Conservation (phyloP, 1,139 yeast genomes). For the Pichia sp. region DNA sequence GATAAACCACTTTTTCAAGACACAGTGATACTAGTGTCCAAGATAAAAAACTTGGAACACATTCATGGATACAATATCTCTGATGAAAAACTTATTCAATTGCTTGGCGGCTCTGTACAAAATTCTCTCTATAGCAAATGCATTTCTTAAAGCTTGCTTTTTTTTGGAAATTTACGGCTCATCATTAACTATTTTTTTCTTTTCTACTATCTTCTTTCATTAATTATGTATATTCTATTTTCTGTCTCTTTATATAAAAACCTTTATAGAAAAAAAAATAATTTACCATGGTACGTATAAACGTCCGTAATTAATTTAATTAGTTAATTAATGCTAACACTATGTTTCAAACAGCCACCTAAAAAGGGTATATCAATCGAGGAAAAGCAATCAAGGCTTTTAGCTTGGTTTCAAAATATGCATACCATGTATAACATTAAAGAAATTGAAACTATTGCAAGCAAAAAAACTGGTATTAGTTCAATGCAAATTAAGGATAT, state of each 20-base stretch:
- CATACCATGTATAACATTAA: constrained; percentile 39
- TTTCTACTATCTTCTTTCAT: too few species aligned
- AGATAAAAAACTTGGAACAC: constrained; percentile 8
- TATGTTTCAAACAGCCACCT: constrained; percentile 22
- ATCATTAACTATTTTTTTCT: too few species aligned
- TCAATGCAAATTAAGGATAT: constrained; percentile 47
- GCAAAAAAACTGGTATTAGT: constrained; percentile 41
- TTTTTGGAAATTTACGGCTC: too few species aligned
- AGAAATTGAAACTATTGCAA: constrained; percentile 43
- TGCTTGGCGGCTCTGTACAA: constrained; percentile 16
- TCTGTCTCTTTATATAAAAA: too few species aligned
- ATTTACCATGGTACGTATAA: too few species aligned
- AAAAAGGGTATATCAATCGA: constrained; percentile 34
- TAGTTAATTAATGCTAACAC: not conserved
- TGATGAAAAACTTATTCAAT: constrained; percentile 9
- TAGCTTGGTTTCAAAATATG: constrained; percentile 35
- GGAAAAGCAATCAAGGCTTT: constrained; percentile 35
- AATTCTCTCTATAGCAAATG: constrained; percentile 5
- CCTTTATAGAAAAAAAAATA: too few species aligned
- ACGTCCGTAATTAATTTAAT: too few species aligned
- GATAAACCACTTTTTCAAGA: constrained; percentile 15
- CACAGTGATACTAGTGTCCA: constrained; percentile 8
- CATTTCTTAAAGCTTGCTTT: not conserved
- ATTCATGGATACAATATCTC: constrained; percentile 1
- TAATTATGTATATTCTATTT: too few species aligned